phyloP scores from a whole-genome alignment of 2,329 filamentous ascomycete genomes.

The Gaeumannomyces tritici region DNA sequence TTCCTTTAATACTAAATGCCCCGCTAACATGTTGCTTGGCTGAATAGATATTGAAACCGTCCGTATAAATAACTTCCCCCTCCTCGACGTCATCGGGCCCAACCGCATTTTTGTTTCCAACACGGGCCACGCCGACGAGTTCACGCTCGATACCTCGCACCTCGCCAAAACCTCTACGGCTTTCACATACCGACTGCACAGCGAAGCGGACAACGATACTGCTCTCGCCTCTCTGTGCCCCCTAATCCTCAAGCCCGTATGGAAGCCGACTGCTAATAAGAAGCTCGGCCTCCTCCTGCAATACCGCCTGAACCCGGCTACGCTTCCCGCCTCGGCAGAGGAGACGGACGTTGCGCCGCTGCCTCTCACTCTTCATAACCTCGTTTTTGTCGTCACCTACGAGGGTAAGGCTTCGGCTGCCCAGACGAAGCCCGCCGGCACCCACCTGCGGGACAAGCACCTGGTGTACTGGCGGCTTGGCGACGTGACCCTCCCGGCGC shows the following conservation, averaged over 20 bases:
- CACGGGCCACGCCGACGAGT: conserved; percentile 60
- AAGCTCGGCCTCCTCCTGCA: conserved; percentile 81
- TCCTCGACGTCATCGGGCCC: conserved; percentile 85
- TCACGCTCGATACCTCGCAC: conserved; percentile 62
- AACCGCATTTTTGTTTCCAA: conserved; percentile 86
- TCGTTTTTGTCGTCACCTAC: conserved; percentile 64
- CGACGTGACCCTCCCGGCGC: conserved; percentile 54
- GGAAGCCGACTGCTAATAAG: conserved; percentile 68
- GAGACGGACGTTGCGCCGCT: conserved; percentile 11
- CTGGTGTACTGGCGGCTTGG: conserved; percentile 74
- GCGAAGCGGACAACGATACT: conserved; percentile 39
- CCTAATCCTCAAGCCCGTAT: conserved; percentile 62
- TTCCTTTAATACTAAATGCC: neutral
- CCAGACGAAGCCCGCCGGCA: conserved; percentile 72
- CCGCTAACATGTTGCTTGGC: conserved; percentile 4
- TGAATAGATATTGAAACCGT: conserved; percentile 51
- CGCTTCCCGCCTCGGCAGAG: conserved; percentile 13
- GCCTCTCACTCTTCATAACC: conserved; percentile 49
- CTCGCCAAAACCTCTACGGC: conserved; percentile 64
- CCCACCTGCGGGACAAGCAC: conserved; percentile 66
- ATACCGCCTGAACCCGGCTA: conserved; percentile 68
- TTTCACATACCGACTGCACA: conserved; percentile 85
- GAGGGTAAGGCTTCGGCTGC: conserved; percentile 58
- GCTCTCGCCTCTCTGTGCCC: conserved; percentile 52
- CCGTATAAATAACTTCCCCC: conserved; percentile 76